Base-by-base conservation (phyloP, 2,329 filamentous ascomycete genomes). In the Fusarium sacchari region DNA sequence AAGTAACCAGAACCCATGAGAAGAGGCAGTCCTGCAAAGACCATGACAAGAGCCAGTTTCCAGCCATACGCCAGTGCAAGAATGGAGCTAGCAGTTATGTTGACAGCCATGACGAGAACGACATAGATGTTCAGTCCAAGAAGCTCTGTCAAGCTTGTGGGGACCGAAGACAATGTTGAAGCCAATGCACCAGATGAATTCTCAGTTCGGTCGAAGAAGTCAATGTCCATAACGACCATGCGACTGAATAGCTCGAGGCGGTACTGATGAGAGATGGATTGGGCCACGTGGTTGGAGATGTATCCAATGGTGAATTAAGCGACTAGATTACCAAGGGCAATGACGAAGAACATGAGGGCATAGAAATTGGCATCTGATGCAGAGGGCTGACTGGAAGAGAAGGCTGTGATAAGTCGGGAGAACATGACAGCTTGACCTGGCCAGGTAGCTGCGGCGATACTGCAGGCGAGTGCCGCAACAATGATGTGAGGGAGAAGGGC, bases 121-220 rank as follows among this genome's bases (percentile, higher is more conserved):
- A 86, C 66, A 4, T 78, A 80, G 12, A 87, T 72, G 46, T 83
- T 88, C 52, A 82, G 77, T 5, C 83, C 82, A 50, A 87, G 80
- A 7, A 88, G 79, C 40, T 87, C 86, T 12, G 85, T 79, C 5
- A 88, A 80, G 2, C 83, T 85, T 32, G 85, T 80, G 2, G 83
- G 79, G 4, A 80, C 64, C 0, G 77, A 77, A 1, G 80, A 79
- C 3, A 83, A 64, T 5, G 77, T 77, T 30, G 78, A 78, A 7
- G 77, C 76, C 15, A 84, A 71, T 3, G 82, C 77, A 1, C 82
- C 82, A 1, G 79, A 76, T 11, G 78, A 77, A 67, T 83, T 81
- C 34, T 80, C 78, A 1, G 76, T 68, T 0, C 77, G 71, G 43
- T 83, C 81, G 39, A 82, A 83, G 64, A 82, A 83, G 9, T 79